These are phyloP conservation scores for Dionaea muscipula DNA, from an alignment of 179 eudicot species.

Conservation along the genomic window DNA sequence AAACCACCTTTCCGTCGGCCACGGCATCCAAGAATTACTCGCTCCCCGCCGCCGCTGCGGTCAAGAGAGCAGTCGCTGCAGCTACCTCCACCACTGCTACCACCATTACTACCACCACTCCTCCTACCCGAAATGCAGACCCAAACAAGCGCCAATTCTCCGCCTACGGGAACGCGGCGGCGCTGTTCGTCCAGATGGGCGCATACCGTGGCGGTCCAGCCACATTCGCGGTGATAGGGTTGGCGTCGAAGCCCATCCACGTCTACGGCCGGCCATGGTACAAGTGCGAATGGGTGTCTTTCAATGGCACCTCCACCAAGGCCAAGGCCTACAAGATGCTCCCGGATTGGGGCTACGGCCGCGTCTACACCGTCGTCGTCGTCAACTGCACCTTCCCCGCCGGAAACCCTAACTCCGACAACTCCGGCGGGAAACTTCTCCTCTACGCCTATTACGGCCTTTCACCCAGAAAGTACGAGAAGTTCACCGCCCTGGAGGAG, in stretches of 20 bases:
- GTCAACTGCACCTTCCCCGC: slow-evolving; percentile 40
- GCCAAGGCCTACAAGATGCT: slow-evolving; percentile 38
- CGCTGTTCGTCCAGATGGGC: slow-evolving; percentile 30
- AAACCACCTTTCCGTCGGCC: too few species aligned
- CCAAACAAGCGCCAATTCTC: slow-evolving; percentile 24
- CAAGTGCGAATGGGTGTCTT: slow-evolving; percentile 40
- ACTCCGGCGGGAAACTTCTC: slow-evolving; percentile 31
- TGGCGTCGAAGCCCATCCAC: slow-evolving; percentile 46
- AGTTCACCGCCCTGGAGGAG: slow-evolving; percentile 38
- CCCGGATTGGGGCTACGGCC: slow-evolving; percentile 68
- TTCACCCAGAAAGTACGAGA: slow-evolving; percentile 30
- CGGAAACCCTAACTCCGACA: slow-evolving; percentile 20
- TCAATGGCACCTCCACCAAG: slow-evolving; percentile 5
- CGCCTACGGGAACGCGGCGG: slow-evolving; percentile 36
- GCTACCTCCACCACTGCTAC: background rate
- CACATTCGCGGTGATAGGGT: slow-evolving; percentile 32
- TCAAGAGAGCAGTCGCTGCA: background rate
- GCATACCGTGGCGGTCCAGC: slow-evolving; percentile 32
- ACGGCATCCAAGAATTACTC: background rate
- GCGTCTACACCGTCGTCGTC: slow-evolving; percentile 48
- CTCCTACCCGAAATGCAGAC: too few species aligned
- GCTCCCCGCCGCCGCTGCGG: background rate
- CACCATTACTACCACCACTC: background rate
- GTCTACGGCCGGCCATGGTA: slow-evolving; percentile 36
- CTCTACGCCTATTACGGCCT: slow-evolving; percentile 40